Evolutionary conservation across 164 flowering plant genomes (phyloP).

Genomic region (Magnolia sinica): DNA sequence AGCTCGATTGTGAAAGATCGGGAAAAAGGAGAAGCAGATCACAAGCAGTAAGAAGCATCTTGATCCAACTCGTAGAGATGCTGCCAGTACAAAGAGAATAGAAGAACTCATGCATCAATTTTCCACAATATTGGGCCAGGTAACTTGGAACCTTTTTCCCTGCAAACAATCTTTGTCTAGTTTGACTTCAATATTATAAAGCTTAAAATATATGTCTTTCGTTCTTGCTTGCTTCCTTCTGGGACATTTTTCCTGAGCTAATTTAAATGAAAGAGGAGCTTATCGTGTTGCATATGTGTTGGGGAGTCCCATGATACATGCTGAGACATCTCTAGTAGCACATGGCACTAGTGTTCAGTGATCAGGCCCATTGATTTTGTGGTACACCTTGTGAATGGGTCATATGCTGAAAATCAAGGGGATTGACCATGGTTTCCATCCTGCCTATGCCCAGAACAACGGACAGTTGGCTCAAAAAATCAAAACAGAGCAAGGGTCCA

Average conservation of each 20-base stretch:
- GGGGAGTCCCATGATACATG: too few relatives aligned
- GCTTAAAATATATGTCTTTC: background rate
- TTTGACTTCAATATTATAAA: background rate
- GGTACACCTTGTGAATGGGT: too few relatives aligned
- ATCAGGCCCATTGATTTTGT: too few relatives aligned
- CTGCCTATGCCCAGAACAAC: too few relatives aligned
- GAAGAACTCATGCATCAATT: constrained; percentile 86
- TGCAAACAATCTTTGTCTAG: background rate
- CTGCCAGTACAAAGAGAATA: constrained; percentile 73
- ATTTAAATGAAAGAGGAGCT: background rate
- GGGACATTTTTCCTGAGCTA: background rate
- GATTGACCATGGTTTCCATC: too few relatives aligned
- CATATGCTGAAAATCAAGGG: too few relatives aligned
- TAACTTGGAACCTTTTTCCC: background rate
- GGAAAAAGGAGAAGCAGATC: constrained; percentile 51
- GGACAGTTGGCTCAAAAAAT: too few relatives aligned
- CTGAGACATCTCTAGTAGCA: too few relatives aligned
- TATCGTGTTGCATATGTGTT: too few relatives aligned
- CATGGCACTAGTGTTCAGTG: too few relatives aligned
- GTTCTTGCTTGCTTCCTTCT: background rate
- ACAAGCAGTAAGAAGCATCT: constrained; percentile 49
- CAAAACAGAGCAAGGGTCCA: too few relatives aligned
- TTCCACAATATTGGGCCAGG: constrained; percentile 69
- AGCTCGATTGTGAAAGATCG: constrained; percentile 53
- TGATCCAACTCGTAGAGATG: constrained; percentile 59